Evolutionary conservation across 257 asterid species (phyloP), one percentile per base, ranked within the genome.

Genomic region (Solanum arcanum): DNA sequence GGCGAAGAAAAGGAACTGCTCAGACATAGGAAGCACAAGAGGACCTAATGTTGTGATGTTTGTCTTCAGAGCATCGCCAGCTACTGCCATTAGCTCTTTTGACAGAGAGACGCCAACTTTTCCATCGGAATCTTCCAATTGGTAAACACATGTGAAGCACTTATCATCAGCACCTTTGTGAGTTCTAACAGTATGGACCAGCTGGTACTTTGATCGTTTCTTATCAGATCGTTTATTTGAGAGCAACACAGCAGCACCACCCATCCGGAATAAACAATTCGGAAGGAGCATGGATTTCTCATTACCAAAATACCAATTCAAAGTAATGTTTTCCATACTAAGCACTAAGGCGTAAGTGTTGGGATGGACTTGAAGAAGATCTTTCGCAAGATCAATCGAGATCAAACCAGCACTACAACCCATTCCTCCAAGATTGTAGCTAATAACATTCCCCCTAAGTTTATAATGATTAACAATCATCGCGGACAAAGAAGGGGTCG

Each of bases 351-450:
- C 98, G 82, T 90, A 93, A 21, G 98, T 94, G 86, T 93, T 92
- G n/a, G 96, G 94, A 84, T 94, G 94, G 56, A 93, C 97, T 89
- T 93, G 98, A 23, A 95, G 91, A 60, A 95, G 96, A 91, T 95
- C 97, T 86, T 94, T 94, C 21, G 98, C 98, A 87, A 94, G 96
- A 93, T 95, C 98, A 1, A 93, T 93, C 2, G 98, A 92, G 85
- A 94, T 95, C 39, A 95, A 92, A 76, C 98, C 96, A 64, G 98
- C 98, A 76, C 98, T 95, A 47, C 98, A 95, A 29, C 98, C 98
- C 98, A 95, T 95, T 56, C 98, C 98, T 9, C 98, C 98, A 11
- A 95, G 93, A 88, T 95, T 95, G 59, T 92, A 93, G 83, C 98
- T 94, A 23, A 92, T 23, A 31, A 95, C 89, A 76, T 95, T 95